phyloP scores from a whole-genome alignment of 2,329 filamentous ascomycete genomes.

The Pseudocercospora eumusae region DNA sequence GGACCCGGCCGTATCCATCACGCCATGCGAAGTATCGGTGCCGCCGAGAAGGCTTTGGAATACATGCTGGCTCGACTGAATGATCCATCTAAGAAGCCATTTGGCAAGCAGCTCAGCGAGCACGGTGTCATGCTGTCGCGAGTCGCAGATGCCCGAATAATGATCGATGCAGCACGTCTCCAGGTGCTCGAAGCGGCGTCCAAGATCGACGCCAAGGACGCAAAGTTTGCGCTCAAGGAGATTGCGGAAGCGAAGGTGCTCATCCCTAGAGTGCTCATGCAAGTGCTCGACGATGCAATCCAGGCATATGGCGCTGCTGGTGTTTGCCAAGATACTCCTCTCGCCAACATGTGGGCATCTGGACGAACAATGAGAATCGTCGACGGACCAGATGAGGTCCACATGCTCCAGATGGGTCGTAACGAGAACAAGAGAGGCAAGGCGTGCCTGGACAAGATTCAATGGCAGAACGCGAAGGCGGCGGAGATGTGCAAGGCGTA shows the following conservation, averaged over 20 bases:
- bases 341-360: slow-evolving; percentile 59
- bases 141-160: slow-evolving; percentile 86
- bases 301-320: slow-evolving; percentile 89
- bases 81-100: slow-evolving; percentile 85
- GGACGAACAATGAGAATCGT: slow-evolving; percentile 40
- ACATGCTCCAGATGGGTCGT: slow-evolving; percentile 75
- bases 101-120: slow-evolving; percentile 80
- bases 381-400: slow-evolving; percentile 95
- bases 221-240: slow-evolving; percentile 86
- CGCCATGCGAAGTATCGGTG: slow-evolving; percentile 91
- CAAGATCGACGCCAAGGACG: slow-evolving; percentile 85
- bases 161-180: slow-evolving; percentile 89
- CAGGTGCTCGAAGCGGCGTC: slow-evolving; percentile 92
- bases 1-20: slow-evolving; percentile 97
- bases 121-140: slow-evolving; percentile 96
- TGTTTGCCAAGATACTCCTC: slow-evolving; percentile 88
- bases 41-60: slow-evolving; percentile 85
- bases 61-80: slow-evolving; percentile 95
- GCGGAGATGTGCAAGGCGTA: slow-evolving; percentile 66
- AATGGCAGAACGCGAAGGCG: slow-evolving; percentile 65
- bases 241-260: slow-evolving; percentile 96
- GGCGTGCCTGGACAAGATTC: slow-evolving; percentile 62
- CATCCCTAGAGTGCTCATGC: slow-evolving; percentile 76
- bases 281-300: slow-evolving; percentile 83
- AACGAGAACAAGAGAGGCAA: slow-evolving; percentile 70